Evolutionary conservation across 1,284 basidiomycete genomes (phyloP).

Genomic region (Leccinum griseonigrum): DNA sequence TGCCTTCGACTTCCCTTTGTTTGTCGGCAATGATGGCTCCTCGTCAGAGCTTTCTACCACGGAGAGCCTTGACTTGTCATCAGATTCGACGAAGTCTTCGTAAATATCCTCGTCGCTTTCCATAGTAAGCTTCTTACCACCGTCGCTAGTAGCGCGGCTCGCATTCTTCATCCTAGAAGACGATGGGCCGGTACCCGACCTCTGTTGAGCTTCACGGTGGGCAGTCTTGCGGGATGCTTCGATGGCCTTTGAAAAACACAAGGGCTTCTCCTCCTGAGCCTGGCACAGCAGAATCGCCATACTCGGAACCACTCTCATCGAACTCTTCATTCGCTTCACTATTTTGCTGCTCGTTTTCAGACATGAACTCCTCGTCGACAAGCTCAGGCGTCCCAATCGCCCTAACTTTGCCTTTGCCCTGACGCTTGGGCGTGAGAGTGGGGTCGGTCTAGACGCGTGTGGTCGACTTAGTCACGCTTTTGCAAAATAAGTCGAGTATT

Average conservation of each 20-base stretch:
- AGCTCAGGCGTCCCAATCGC: conserved; percentile 26
- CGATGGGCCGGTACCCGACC: conserved; percentile 43
- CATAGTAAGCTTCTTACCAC: conserved; percentile 14
- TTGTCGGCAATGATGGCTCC: conserved; percentile 26
- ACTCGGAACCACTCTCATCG: conserved; percentile 59
- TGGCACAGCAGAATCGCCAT: conserved; percentile 30
- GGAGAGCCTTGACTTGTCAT: conserved; percentile 28
- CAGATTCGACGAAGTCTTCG: conserved; percentile 23
- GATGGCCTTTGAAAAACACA: conserved; percentile 56
- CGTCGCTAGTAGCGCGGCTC: conserved; percentile 38
- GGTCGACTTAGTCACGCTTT: conserved; percentile 12
- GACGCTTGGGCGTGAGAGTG: not conserved
- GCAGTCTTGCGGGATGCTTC: conserved; percentile 49
- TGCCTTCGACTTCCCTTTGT: conserved; percentile 35
- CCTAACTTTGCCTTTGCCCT: conserved; percentile 38
- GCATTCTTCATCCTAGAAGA: conserved; percentile 35
- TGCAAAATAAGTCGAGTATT: not conserved
- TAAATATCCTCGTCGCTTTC: conserved; percentile 34
- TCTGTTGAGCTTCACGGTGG: conserved; percentile 35
- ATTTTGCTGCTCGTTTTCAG: conserved; percentile 41
- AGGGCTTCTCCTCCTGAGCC: conserved; percentile 44
- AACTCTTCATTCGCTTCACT: conserved; percentile 47
- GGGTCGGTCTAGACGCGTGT: conserved; percentile 12
- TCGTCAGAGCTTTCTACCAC: conserved; percentile 35
- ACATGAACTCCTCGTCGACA: conserved; percentile 31